Evolutionary conservation across 768 basidiomycete genomes (phyloP).

Genomic region (Mycena filopes): DNA sequence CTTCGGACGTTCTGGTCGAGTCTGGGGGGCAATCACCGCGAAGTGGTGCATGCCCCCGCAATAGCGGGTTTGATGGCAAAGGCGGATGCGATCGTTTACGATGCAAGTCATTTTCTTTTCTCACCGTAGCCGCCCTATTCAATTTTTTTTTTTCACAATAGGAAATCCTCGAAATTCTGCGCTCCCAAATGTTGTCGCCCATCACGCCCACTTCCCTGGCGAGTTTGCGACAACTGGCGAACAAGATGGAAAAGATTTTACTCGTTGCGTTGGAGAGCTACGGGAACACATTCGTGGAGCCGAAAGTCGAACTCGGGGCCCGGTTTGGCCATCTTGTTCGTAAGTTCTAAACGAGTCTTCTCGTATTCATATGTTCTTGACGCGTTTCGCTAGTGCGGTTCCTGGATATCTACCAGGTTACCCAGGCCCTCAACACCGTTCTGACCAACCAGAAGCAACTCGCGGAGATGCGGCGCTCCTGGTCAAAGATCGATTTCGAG

Average conservation of each 20-base stretch:
- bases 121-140: constrained; percentile 24
- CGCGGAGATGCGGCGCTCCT: constrained; percentile 86
- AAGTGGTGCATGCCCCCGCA: constrained; percentile 89
- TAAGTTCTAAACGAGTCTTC: constrained; percentile 52
- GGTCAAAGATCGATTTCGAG: constrained; percentile 91
- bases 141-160: constrained; percentile 47
- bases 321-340: constrained; percentile 91
- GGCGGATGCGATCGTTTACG: constrained; percentile 90
- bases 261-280: constrained; percentile 84
- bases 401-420: constrained; percentile 92
- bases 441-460: constrained; percentile 89
- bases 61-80: constrained; percentile 90
- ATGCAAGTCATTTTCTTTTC: constrained; percentile 62
- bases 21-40: constrained; percentile 79
- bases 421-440: constrained; percentile 89
- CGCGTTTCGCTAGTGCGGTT: constrained; percentile 72
- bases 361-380: constrained; percentile 10
- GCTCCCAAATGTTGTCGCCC: constrained; percentile 85
- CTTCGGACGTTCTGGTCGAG: constrained; percentile 87
- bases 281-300: constrained; percentile 90
- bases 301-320: constrained; percentile 90
- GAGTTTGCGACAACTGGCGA: constrained; percentile 82
- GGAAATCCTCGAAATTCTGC: constrained; percentile 90
- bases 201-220: constrained; percentile 74
- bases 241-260: constrained; percentile 93